Evolutionary conservation across 75 land plant species (phyloP), one percentile per base, ranked within the genome.

Genomic region (Isoetes taiwanensis): DNA sequence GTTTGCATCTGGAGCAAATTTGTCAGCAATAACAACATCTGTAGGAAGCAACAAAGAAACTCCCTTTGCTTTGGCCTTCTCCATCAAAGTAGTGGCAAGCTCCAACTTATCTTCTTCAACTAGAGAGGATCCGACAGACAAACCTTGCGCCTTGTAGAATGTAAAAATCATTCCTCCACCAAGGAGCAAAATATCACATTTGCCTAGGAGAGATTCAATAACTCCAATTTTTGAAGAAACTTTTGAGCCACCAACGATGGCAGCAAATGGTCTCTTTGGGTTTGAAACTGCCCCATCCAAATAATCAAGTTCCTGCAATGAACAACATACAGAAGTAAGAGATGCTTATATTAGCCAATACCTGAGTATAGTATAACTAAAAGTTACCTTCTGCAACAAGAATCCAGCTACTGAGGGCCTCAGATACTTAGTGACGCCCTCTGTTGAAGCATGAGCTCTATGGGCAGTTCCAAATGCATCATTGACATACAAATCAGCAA

Each of bases 381-480:
- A 34, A 30, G 11, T 28, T 52, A 84, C 89, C 95, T 88, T 88
- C 73, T 88, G 89, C 69, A 88, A 75, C 52, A 88, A 82, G 66
- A 88, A 85, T 20, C 96, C 96, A 59, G 90, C 90, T 34, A 89
- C 86, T 28, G 86, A 67, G 28, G 79, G 86, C 32, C 68, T 69
- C 48, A 88, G 72, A 61, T 62, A 81, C 55, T 85, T 86, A 14
- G 95, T 74, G 17, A 84, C 88, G 2, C 95, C 95, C 57, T 84
- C 94, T 0, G 94, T 87, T 5, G 89, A 83, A 0, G 94, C 89
- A 65, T 87, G 94, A 14, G 94, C 93, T 43, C 93, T 75, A 58
- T 86, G 93, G 8, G 93, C 93, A 48, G 93, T 83, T 9, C 91
- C 91, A 69, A 86, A 86, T 12, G 93, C 93, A 71, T 86, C 93